Base-by-base conservation (phyloP, 495 filamentous ascomycete species). In the Penicillium ucsense region DNA sequence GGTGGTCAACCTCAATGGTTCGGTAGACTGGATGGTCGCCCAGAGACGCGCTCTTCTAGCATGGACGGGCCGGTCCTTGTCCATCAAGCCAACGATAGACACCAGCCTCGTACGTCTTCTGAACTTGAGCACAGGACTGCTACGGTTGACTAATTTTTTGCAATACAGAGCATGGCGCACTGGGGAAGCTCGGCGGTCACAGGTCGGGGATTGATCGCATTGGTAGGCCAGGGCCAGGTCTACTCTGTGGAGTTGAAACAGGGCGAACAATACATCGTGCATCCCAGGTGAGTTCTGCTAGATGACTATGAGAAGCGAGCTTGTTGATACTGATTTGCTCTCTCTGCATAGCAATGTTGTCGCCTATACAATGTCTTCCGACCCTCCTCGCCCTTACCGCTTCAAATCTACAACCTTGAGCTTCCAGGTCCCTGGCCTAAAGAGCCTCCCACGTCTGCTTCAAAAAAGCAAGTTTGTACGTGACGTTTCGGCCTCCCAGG, bases 21-120 rank as follows among this genome's bases (percentile, higher is more conserved):
- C 88, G n/a, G 78, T 85, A 48, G 92, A 98, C 70, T 98, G 94
- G 92, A 89, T 91, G 74, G 69, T 98, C 30, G 75, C 85, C 8
- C 90, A 95, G 62, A 74, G 86, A 43, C 81, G 84, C 49, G 88
- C 87, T 6, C 73, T 98, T 46, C 75, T 96, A 8, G 94, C 92
- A 46, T 98, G 92, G 92, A 94, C 89, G n/a, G 92, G 92, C 30
- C 83, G 90, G 60, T 87, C 88, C 3, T 72, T 98, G 28, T 68
- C 76, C 10, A 75, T 92, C 8, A 76, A 75, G 28, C 91, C 92
- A 1, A 82, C 76, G 31, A 70, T 90, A 40, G 89, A 89, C 49
- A 73, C 73, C 31, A 82, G 75, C 49, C 72, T 96, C 69, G 83
- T 85, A 62, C 30, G 70, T 67, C 20, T 39, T 11, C 32, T 12